Conservation (phyloP, 768 basidiomycete genomes). For the Russula griseocarnosa region DNA sequence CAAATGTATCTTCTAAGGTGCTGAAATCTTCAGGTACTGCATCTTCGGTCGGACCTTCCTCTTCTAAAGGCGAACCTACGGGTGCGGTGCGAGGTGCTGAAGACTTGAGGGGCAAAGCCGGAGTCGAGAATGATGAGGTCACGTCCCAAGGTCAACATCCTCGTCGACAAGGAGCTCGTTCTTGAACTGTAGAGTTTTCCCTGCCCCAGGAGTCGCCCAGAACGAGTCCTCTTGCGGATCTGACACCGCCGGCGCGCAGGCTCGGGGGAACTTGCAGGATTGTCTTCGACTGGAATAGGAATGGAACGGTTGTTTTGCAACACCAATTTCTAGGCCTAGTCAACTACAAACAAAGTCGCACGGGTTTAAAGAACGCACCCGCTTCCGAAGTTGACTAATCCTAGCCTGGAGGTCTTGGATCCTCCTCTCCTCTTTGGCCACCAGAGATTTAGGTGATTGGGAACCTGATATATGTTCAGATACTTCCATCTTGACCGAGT, state of each 20-base stretch:
- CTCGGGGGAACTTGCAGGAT: conserved; percentile 30
- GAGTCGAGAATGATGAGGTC: conserved; percentile 42
- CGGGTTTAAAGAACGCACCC: conserved; percentile 31
- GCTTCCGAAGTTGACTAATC: conserved; percentile 41
- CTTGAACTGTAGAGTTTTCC: conserved; percentile 58
- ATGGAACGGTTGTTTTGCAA: conserved; percentile 29
- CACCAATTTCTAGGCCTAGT: conserved; percentile 32
- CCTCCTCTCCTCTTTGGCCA: conserved; percentile 41
- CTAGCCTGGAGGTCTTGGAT: conserved; percentile 43
- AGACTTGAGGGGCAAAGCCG: conserved; percentile 33
- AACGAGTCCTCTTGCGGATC: conserved; percentile 53
- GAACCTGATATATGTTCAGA: conserved; percentile 30
- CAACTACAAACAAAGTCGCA: background rate
- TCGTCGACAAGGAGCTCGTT: conserved; percentile 62
- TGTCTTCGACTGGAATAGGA: conserved; percentile 25
- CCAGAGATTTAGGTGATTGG: conserved; percentile 32
- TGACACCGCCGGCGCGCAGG: conserved; percentile 24
- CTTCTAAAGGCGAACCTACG: background rate
- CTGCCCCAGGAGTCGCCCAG: conserved; percentile 58
- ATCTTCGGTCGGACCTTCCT: background rate
- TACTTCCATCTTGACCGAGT: conserved; percentile 30
- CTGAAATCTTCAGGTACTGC: conserved; percentile 7
- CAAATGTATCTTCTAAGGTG: conserved; percentile 20
- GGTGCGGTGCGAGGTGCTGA: background rate
- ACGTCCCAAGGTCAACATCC: conserved; percentile 50